phyloP scores from a whole-genome alignment of 441 rosid species.

The Adansonia grandidieri region DNA sequence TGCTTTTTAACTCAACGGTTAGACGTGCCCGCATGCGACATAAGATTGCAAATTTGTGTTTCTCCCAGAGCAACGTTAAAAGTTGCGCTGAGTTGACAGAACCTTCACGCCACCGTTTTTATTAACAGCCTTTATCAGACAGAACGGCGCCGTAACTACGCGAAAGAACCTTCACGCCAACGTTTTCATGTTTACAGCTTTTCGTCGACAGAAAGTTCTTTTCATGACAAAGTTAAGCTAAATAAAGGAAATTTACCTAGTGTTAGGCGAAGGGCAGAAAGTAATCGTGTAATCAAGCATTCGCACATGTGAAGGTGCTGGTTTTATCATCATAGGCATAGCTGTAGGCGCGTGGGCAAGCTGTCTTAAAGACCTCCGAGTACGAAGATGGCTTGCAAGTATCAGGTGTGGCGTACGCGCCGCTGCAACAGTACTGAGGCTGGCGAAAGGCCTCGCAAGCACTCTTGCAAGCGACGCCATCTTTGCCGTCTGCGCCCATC shows the following conservation, averaged over 20 bases:
- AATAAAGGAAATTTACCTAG: conserved; percentile 46
- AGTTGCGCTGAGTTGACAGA: background rate
- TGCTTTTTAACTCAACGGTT: background rate
- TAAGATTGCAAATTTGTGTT: background rate
- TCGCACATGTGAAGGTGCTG: conserved; percentile 85
- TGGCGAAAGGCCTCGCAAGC: conserved; percentile 82
- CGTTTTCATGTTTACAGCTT: conserved; percentile 21
- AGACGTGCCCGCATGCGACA: background rate
- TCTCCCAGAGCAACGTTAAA: background rate
- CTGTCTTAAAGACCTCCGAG: conserved; percentile 68
- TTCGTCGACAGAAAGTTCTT: background rate
- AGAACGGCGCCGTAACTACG: background rate
- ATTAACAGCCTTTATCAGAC: background rate
- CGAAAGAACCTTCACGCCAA: background rate
- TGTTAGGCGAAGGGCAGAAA: conserved; percentile 75
- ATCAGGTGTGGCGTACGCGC: conserved; percentile 66
- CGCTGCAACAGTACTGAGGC: conserved; percentile 86
- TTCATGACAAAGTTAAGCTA: background rate
- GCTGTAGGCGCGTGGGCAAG: conserved; percentile 90
- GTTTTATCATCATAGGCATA: conserved; percentile 84
- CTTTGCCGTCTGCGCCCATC: conserved; percentile 40
- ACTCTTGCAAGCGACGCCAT: conserved; percentile 75
- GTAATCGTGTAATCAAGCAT: conserved; percentile 67
- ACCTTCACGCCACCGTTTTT: background rate
- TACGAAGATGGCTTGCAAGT: conserved; percentile 79